Conservation (phyloP, 495 filamentous ascomycete species). For the Xylona heveae region DNA sequence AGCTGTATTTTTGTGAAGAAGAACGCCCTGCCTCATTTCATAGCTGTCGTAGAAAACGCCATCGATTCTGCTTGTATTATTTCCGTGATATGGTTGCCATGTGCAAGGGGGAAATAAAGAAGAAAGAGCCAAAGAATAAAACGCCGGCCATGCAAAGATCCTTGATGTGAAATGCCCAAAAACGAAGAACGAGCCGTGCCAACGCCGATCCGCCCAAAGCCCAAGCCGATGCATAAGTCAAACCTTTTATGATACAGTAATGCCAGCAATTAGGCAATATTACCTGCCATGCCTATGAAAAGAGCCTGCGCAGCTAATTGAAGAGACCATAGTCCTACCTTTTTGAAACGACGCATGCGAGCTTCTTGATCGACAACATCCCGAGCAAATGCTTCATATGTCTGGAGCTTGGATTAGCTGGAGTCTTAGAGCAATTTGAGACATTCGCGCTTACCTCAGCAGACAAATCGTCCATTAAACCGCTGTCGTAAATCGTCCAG, state of each 20-base stretch:
- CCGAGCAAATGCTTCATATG: slow-evolving; percentile 76
- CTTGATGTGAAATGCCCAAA: not conserved
- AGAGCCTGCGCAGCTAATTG: slow-evolving; percentile 83
- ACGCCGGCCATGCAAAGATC: not conserved
- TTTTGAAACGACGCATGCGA: slow-evolving; percentile 70
- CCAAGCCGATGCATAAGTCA: not conserved
- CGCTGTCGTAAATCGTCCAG: slow-evolving; percentile 89
- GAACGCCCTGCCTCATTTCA: no score
- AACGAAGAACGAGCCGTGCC: not conserved
- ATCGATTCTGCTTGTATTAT: no score
- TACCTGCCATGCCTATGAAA: slow-evolving; percentile 84
- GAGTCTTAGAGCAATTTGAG: not conserved
- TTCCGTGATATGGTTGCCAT: no score
- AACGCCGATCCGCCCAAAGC: not conserved
- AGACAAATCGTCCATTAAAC: slow-evolving; percentile 86
- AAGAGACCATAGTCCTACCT: slow-evolving; percentile 90
- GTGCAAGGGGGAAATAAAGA: not conserved
- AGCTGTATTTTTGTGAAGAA: no score
- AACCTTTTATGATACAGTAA: not conserved
- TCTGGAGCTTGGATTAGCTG: slow-evolving; percentile 20
- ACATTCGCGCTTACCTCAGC: slow-evolving; percentile 37
- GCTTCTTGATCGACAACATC: slow-evolving; percentile 74
- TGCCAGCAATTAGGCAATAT: slow-evolving; percentile 31
- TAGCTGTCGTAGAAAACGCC: no score
- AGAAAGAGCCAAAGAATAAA: not conserved